Conservation (phyloP, 2,329 filamentous ascomycete species). For the Arthrobotrys megalospora region DNA sequence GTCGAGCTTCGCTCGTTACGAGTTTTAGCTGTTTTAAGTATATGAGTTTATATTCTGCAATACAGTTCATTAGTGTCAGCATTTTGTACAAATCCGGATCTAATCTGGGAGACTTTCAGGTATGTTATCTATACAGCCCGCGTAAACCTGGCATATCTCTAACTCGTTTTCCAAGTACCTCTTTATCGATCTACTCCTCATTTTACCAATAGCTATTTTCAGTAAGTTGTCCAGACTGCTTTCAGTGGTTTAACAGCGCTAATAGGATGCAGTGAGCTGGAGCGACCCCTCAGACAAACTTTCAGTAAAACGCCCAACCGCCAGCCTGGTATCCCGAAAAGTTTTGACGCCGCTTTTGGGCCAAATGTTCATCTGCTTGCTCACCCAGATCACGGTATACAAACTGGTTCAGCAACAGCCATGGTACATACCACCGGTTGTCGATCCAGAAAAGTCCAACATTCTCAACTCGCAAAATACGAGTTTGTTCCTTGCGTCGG, state of each 20-base stretch:
- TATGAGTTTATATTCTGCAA: conserved; percentile 99
- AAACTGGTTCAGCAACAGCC: conserved; percentile 81
- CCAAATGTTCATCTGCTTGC: conserved; percentile 85
- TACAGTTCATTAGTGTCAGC: conserved; percentile 97
- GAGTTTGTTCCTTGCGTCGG: conserved; percentile 87
- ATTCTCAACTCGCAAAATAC: conserved; percentile 95
- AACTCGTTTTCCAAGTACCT: conserved; percentile 75
- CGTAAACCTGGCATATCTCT: conserved; percentile 10
- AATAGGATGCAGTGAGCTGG: conserved; percentile 81
- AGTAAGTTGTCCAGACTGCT: conserved; percentile 71
- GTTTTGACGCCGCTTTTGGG: conserved; percentile 90
- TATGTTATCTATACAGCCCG: conserved; percentile 65
- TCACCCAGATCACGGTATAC: conserved; percentile 82
- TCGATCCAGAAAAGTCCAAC: conserved; percentile 84
- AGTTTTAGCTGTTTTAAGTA: conserved; percentile 99
- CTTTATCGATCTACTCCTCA: conserved; percentile 92
- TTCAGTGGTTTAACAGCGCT: conserved; percentile 23
- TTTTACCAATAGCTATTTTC: conserved; percentile 95
- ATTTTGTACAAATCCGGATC: conserved; percentile 95
- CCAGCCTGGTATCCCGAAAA: conserved; percentile 91
- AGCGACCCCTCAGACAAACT: conserved; percentile 84
- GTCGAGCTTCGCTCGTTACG: conserved; percentile 93
- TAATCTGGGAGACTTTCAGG: conserved; percentile 95
- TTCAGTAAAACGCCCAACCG: conserved; percentile 87
- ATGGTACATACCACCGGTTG: conserved; percentile 87